Evolutionary conservation across 345 rosid genomes (phyloP), one percentile per base, ranked within the genome.

Genomic region (Nephelium lappaceum): DNA sequence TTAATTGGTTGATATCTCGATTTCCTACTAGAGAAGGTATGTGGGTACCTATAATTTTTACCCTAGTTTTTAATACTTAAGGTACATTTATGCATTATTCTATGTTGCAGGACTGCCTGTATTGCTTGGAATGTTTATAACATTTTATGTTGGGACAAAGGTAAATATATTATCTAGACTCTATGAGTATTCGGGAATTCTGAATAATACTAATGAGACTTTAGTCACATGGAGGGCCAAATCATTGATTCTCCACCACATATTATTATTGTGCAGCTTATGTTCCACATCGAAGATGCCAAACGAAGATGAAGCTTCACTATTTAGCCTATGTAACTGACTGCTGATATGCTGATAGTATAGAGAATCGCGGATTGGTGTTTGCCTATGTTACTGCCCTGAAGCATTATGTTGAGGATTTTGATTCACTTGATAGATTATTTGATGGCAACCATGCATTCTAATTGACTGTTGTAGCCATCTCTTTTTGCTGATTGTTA

Each of bases 61-160:
- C 23, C 27, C 64, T 58, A 3, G 45, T 62, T 75, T 77, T 41
- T 16, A 43, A 72, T 69, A 42, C 19, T 31, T 12, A 11, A 6
- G 21, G 47, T 1, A 4, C 15, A 71, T 36, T 69, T 60, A 80
- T 38, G 25, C 45, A 58, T 21, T 63, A 23, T 76, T 77, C 39
- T 21, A 25, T 76, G 62, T 81, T 83, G 71, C 86, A 95, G 99
- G 97, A 75, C 65, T 90, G 60, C 91, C 88, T 16, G 87, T 88
- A 41, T 82, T 95, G 5, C 84, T 84, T 0, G 91, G 90, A 25
- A 87, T 95, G 91, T 80, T 93, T 58, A 11, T 90, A 31, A 81
- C 94, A 55, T 88, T 95, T 80, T 93, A 95, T 58, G 72, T 92
- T 16, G 98, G 92, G 69, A 90, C 97, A 43, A 95, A 95, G 98